These are phyloP conservation scores for Linderniella brevidens DNA, from an alignment of 257 asterid species.

Conservation along the genomic window DNA sequence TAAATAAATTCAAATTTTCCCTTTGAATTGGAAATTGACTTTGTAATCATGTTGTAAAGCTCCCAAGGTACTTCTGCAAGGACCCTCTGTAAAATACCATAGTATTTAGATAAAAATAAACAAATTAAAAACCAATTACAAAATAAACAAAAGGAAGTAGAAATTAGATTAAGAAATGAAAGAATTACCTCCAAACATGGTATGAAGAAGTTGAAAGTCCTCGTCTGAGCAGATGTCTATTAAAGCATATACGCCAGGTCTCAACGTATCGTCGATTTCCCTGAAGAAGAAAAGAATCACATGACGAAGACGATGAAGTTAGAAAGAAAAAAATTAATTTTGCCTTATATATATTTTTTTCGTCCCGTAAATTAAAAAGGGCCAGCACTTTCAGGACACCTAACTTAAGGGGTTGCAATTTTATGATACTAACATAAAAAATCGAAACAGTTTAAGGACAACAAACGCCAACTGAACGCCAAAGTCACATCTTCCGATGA, in stretches of 20 bases:
- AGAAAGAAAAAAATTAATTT: too few relatives aligned
- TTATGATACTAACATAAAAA: too few relatives aligned
- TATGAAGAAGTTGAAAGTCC: slow-evolving; percentile 75
- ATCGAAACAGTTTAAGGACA: too few relatives aligned
- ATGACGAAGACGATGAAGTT: slow-evolving; percentile 1
- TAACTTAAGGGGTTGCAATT: too few relatives aligned
- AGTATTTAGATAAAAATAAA: not conserved
- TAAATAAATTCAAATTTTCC: slow-evolving; percentile 47
- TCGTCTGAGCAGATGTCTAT: slow-evolving; percentile 67
- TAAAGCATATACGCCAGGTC: slow-evolving; percentile 70
- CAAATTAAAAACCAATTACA: not conserved
- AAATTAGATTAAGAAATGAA: slow-evolving; percentile 4
- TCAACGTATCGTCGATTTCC: slow-evolving; percentile 78
- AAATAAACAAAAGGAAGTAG: not conserved
- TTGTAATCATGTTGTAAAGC: slow-evolving; percentile 64
- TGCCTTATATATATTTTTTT: too few relatives aligned
- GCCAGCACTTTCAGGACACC: too few relatives aligned
- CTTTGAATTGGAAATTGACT: slow-evolving; percentile 58
- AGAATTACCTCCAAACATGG: slow-evolving; percentile 63
- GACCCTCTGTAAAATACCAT: slow-evolving; percentile 48
- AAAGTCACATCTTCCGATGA: too few relatives aligned
- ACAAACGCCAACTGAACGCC: too few relatives aligned
- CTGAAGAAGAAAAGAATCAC: slow-evolving; percentile 13
- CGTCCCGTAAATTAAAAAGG: not conserved
- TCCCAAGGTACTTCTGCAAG: slow-evolving; percentile 73